A percentile compares a stretch with the other conserved stretches of the same genome.
These are phyloP conservation scores for Eucalyptus regnans DNA, from an alignment of 345 rosid genomes.

Conservation along the genomic window DNA sequence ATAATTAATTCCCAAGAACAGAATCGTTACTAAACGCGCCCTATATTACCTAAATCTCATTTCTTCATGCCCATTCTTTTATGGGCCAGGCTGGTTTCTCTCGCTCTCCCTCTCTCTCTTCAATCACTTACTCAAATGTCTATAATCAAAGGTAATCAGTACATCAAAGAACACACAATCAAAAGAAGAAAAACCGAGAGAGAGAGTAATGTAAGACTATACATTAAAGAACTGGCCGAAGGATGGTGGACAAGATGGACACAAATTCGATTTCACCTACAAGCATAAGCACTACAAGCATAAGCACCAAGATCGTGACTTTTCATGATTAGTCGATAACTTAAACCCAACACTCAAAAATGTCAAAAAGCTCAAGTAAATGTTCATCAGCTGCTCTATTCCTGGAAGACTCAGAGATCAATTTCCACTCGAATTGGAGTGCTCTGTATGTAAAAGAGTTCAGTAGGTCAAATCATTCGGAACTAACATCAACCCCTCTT, in stretches of 20 bases:
- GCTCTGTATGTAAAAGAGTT: neutral
- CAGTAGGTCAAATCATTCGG: neutral
- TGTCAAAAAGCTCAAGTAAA: neutral
- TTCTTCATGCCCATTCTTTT: neutral
- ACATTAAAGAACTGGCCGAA: neutral
- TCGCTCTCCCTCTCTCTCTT: neutral
- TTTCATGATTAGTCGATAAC: neutral
- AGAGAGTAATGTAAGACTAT: neutral
- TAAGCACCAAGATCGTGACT: neutral
- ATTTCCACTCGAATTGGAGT: neutral
- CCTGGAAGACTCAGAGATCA: neutral
- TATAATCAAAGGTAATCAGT: neutral
- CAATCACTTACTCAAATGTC: neutral
- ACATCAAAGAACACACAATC: neutral
- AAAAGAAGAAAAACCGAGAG: neutral
- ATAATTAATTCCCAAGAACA: too few species aligned
- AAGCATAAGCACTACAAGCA: neutral
- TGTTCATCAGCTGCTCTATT: neutral
- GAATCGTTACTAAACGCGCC: too few species aligned
- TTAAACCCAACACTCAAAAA: neutral
- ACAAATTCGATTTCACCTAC: neutral
- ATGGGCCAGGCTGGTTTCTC: neutral
- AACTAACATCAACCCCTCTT: constrained; percentile 60
- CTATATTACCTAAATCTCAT: neutral
- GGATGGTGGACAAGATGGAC: neutral